Evolutionary conservation across 768 basidiomycete species (phyloP), one percentile per base, ranked within the genome.

Genomic region (Sarcodon sp.): DNA sequence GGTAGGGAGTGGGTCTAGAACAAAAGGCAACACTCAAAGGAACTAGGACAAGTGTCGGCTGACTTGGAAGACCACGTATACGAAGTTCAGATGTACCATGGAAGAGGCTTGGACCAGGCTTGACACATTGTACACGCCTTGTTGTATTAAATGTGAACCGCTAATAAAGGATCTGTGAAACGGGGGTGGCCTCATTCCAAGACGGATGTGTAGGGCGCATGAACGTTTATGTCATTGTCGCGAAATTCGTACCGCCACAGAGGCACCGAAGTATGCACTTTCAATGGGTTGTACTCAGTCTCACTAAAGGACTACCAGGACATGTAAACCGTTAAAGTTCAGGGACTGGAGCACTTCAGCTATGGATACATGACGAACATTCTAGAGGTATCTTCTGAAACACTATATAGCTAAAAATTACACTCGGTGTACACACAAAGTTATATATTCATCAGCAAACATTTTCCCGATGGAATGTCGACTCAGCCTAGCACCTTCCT

Each of bases 401-500:
- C 3, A 27, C 21, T 27, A 3, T 4, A 27, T 27, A 27, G 21
- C 21, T 27, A 27, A 2, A 27, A 27, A 27, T 27, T 27, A 27
- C 21, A 27, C 21, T 27, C 21, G 21, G 21, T 27, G 21, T 27
- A n/a, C n/a, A n/a, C n/a, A n/a, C n/a, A n/a, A n/a, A n/a, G n/a
- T n/a, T n/a, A 21, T 15, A 39, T 39, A 39, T 21, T 15, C 10
- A 39, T 39, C 18, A n/a, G 13, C 18, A 21, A 45, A 10, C 10
- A 45, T 45, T 8, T 7, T n/a, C 5, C 4, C 33, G 27, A 4
- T 45, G 33, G 18, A 45, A 8, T 18, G 16, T 11, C 44, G 21
- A 27, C 35, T 62, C 54, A 75, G 35, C 61, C 66, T 58, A 87
- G 59, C 34, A 87, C 73, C 62, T 81, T 87, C 62, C 77, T 70